Base-by-base conservation (phyloP, 2,329 filamentous ascomycete genomes). In the Aspergillus cejpii region DNA sequence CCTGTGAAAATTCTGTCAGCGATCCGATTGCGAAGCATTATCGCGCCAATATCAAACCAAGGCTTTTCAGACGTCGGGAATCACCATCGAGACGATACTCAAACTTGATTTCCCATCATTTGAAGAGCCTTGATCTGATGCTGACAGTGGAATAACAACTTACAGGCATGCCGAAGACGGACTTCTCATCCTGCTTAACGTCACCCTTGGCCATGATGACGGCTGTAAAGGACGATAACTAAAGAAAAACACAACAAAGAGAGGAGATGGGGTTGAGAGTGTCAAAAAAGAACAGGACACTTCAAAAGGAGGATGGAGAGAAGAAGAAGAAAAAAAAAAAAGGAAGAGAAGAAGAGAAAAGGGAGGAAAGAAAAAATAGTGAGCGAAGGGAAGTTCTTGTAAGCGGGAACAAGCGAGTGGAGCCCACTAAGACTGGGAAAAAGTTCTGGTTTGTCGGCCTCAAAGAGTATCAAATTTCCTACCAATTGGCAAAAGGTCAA, bases 131-230 rank as follows among this genome's bases (percentile, higher is more conserved):
- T n/a, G 38, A 44, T 46, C 34, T 15, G 42, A 44, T 39, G 27
- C 17, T 40, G 39, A 43, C 27, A 41, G 47, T 44, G 39, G 8
- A 19, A 41, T 37, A 49, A 41, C 29, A 48, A 69, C 69, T 69
- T 67, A 72, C 70, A 58, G 70, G 70, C 65, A 72, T 68, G 61
- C 76, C 78, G 64, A 79, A 63, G 59, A 77, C 65, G 63, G 71
- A 69, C 73, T 78, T 78, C 20, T 77, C 72, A 51, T 53, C 57
- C 65, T 78, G 74, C 56, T 59, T 62, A 59, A 72, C 71, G 15
- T 74, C 72, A 61, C 69, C 70, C 50, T 70, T 63, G 51, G 66
- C 61, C 69, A 74, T 73, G 59, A 58, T 71, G 66, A 64, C 65
- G 59, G 62, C 61, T 66, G 56, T 64, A 63, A 58, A 63, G 41